Conservation (phyloP, 495 filamentous ascomycete species). For the Tuber aestivum region DNA sequence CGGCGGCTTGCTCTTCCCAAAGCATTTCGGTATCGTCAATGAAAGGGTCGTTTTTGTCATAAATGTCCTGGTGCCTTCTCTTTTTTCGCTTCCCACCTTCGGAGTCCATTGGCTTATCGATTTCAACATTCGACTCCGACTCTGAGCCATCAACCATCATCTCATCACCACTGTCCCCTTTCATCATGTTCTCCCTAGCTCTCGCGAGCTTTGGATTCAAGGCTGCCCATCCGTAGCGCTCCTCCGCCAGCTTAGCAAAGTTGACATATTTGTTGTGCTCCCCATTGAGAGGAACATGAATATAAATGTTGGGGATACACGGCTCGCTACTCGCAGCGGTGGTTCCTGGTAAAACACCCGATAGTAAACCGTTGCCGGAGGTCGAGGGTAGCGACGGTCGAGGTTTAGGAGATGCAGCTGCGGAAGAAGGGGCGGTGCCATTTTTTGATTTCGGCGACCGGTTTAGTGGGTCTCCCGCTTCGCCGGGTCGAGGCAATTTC, state of each 20-base stretch:
- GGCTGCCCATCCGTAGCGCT: conserved; percentile 88
- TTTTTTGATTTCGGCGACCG: conserved; percentile 38
- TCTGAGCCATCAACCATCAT: conserved; percentile 63
- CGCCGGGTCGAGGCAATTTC: conserved; percentile 27
- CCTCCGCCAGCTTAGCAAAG: conserved; percentile 87
- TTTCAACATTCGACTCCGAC: conserved; percentile 64
- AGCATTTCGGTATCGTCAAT: conserved; percentile 93
- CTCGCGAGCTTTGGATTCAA: conserved; percentile 85
- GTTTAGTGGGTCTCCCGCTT: conserved; percentile 22
- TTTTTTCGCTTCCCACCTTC: conserved; percentile 59
- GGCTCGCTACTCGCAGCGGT: conserved; percentile 19
- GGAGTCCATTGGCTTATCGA: conserved; percentile 52
- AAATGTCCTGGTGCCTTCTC: conserved; percentile 86
- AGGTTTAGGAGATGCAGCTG: conserved; percentile 40
- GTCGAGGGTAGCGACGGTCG: conserved; percentile 30
- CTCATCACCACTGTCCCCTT: conserved; percentile 62
- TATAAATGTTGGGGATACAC: conserved; percentile 69
- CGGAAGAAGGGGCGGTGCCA: conserved; percentile 35
- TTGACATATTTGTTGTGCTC: conserved; percentile 86
- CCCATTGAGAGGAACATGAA: conserved; percentile 73
- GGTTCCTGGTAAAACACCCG: conserved; percentile 26
- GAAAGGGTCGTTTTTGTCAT: conserved; percentile 93
- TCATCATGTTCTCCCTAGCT: conserved; percentile 55
- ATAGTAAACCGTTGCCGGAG: conserved; percentile 38
- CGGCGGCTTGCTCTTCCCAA: conserved; percentile 92